A percentile compares a stretch with the other conserved stretches of the same genome.
phyloP scores from a whole-genome alignment of 345 rosid species.

The Acer saccharum region DNA sequence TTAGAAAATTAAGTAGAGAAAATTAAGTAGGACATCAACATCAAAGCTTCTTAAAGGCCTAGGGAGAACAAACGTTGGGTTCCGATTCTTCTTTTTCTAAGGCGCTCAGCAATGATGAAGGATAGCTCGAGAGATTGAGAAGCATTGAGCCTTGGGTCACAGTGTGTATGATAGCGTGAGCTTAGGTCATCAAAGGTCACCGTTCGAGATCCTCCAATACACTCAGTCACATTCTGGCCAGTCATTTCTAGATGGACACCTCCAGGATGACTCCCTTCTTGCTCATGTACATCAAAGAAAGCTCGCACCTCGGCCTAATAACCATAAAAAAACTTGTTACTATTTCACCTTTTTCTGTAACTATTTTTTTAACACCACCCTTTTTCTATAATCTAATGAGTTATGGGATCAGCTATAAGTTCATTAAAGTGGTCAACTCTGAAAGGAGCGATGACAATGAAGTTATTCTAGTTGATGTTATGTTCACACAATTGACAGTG shows the following conservation, averaged over 20 bases:
- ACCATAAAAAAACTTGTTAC: neutral
- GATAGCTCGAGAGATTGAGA: constrained; percentile 65
- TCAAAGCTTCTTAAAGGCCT: constrained; percentile 8
- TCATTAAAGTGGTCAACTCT: neutral
- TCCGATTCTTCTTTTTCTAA: constrained; percentile 52
- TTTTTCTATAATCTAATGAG: neutral
- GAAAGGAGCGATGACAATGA: neutral
- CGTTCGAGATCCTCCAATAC: constrained; percentile 64
- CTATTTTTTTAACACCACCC: neutral
- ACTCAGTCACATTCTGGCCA: constrained; percentile 66
- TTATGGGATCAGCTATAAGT: neutral
- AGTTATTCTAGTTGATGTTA: neutral
- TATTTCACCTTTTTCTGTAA: neutral
- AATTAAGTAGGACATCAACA: no score
- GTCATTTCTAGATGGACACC: constrained; percentile 72
- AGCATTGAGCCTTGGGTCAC: constrained; percentile 66
- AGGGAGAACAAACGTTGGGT: constrained; percentile 30
- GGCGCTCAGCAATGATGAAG: constrained; percentile 63
- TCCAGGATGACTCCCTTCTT: constrained; percentile 67
- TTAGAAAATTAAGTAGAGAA: neutral
- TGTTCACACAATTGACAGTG: neutral
- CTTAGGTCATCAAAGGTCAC: constrained; percentile 58
- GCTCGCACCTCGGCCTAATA: constrained; percentile 57
- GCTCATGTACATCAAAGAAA: constrained; percentile 65
- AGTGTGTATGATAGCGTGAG: constrained; percentile 69